Percentiles rank a stretch among this genome's conserved stretches.
phyloP scores from a whole-genome alignment of 768 basidiomycete species.

The Asterophora parasitica region DNA sequence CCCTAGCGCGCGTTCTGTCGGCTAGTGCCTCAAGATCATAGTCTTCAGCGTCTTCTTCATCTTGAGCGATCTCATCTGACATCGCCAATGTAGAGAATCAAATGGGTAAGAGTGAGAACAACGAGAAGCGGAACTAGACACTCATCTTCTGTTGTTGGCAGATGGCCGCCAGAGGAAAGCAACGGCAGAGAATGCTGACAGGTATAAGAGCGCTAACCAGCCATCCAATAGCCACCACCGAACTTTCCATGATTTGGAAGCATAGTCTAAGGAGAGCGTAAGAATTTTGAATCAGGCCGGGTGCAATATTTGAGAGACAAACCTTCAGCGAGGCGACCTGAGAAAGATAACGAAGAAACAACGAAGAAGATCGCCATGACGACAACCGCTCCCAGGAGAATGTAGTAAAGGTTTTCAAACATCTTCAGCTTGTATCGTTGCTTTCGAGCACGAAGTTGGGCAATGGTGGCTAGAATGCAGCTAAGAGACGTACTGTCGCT shows the following conservation, averaged over 20 bases:
- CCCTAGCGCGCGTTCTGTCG: slow-evolving; percentile 42
- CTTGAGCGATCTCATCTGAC: slow-evolving; percentile 95
- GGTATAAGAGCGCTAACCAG: slow-evolving; percentile 86
- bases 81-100: slow-evolving; percentile 70
- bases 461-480: slow-evolving; percentile 65
- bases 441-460: slow-evolving; percentile 79
- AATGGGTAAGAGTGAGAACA: slow-evolving; percentile 20
- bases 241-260: slow-evolving; percentile 81
- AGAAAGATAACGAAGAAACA: slow-evolving; percentile 87
- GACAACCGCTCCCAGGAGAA: slow-evolving; percentile 77
- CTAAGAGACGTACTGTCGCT: neutral
- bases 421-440: slow-evolving; percentile 82
- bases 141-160: slow-evolving; percentile 83
- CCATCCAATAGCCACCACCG: slow-evolving; percentile 98
- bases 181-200: slow-evolving; percentile 73
- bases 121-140: slow-evolving; percentile 17
- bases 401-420: slow-evolving; percentile 84
- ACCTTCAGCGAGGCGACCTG: slow-evolving; percentile 90
- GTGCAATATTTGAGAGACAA: slow-evolving; percentile 13
- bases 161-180: slow-evolving; percentile 93
- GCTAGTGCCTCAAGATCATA: slow-evolving; percentile 82
- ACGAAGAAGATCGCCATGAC: slow-evolving; percentile 89
- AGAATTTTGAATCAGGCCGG: neutral
- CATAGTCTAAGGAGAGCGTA: slow-evolving; percentile 59
- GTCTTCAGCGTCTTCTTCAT: slow-evolving; percentile 90